Percentiles rank a stretch among this genome's conserved stretches.
These are phyloP conservation scores for Phytopythium montanum DNA, from an alignment of 352 stramenopile species.

Conservation along the genomic window DNA sequence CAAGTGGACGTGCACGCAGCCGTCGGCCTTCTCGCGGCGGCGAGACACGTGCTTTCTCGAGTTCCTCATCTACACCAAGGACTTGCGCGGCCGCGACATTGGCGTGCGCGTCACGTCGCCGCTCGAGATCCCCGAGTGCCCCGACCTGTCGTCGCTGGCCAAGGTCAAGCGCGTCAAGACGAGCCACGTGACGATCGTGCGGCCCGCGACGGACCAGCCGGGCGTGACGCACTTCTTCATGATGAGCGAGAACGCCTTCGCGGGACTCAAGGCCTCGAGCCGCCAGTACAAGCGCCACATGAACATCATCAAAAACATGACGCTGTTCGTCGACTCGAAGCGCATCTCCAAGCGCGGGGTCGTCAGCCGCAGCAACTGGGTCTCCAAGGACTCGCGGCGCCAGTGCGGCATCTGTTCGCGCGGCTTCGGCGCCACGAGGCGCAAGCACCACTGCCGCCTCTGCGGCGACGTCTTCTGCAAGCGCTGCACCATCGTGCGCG, in stretches of 20 bases:
- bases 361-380: constrained; percentile 48
- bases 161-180: constrained; percentile 54
- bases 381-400: constrained; percentile 45
- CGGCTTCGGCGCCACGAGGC: constrained; percentile 53
- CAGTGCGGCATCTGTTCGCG: constrained; percentile 58
- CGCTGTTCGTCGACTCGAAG: constrained; percentile 53
- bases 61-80: constrained; percentile 65
- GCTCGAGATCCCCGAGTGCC: constrained; percentile 59
- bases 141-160: constrained; percentile 32
- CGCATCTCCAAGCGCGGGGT: constrained; percentile 56
- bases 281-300: constrained; percentile 44
- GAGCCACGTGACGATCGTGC: constrained; percentile 48
- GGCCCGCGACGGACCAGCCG: constrained; percentile 13
- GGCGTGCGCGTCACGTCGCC: constrained; percentile 65
- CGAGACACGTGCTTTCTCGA: constrained; percentile 73
- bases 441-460: constrained; percentile 67
- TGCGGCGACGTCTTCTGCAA: constrained; percentile 78
- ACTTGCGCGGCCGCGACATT: constrained; percentile 47
- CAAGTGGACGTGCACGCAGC: constrained; percentile 71
- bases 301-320: constrained; percentile 49
- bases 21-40: constrained; percentile 49
- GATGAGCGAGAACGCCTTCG: constrained; percentile 56
- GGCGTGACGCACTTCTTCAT: constrained; percentile 47
- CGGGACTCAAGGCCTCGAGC: constrained; percentile 21
- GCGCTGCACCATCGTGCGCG: constrained; percentile 57